A percentile compares a stretch with the other conserved stretches of the same genome.
Conservation (phyloP, 306 rosid species). For the Acacia melanoxylon region DNA sequence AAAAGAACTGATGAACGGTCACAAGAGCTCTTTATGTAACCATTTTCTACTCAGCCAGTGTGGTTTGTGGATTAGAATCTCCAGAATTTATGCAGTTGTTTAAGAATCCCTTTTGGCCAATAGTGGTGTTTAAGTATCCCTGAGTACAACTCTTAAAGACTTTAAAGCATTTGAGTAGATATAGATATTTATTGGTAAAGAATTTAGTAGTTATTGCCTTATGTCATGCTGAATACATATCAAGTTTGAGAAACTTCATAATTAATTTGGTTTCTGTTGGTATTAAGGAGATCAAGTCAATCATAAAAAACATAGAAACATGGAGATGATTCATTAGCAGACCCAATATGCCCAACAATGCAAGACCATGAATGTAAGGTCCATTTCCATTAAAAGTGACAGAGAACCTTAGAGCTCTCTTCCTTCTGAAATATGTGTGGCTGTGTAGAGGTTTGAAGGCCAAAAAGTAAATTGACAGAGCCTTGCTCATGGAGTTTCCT, state of each 20-base stretch:
- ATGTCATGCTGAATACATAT: background rate
- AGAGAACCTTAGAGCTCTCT: background rate
- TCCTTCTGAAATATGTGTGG: too few relatives aligned
- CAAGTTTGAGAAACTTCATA: background rate
- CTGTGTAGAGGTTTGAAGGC: too few relatives aligned
- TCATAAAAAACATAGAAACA: too few relatives aligned
- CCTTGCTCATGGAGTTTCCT: too few relatives aligned
- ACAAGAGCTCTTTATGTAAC: background rate
- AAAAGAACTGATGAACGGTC: constrained; percentile 5
- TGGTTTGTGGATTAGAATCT: background rate
- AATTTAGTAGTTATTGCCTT: background rate
- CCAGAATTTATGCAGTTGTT: background rate
- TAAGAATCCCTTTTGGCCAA: background rate
- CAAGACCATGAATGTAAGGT: too few relatives aligned
- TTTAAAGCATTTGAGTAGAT: background rate
- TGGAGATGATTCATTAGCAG: too few relatives aligned
- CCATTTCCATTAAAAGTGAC: background rate
- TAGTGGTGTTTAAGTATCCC: background rate
- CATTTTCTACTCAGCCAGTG: background rate
- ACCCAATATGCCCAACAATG: too few relatives aligned
- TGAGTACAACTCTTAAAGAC: background rate
- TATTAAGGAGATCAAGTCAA: background rate
- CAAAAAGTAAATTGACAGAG: too few relatives aligned
- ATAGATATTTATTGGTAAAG: background rate
- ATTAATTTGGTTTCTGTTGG: background rate